Base-by-base conservation (phyloP, 176 grass and related monocot species). In the Carex kokanica region DNA sequence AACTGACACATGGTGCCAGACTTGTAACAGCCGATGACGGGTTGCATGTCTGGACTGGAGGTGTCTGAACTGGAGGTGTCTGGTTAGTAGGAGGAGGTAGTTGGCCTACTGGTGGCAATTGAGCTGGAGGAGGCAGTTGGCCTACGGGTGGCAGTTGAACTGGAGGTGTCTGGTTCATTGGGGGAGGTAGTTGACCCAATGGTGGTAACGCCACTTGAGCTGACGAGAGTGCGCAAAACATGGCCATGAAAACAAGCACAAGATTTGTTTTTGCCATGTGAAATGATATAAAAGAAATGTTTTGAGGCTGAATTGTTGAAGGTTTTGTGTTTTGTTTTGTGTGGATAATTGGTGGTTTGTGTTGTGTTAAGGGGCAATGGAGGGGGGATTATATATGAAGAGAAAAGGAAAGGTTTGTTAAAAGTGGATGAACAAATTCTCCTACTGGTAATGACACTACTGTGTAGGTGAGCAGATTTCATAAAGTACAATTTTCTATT, bases 1-100 rank as follows among this genome's bases (percentile, higher is more conserved):
- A 98, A 65, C 87, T 83, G 72, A 94, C 77, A 86, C 95, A 98
- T 6, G 91, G 94, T 0, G 94, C 88, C 12, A 97, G 82, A 88
- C 79, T 89, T 53, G 88, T 27, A 8, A 86, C 79, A 38, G 51
- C 34, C 8, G 53, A 72, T 41, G 82, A 84, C 0, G 55, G 82
- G 62, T 53, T 74, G 11, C 64, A 74, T 74, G 51, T 38, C 54
- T 74, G 82, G 11, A 41, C 31, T 14, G 82, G 12, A 61, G 82
- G 82, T 1, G 66, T 58, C 51, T 70, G 82, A 74, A 40, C 68
- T 73, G 82, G 82, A 74, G 63, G 52, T 23, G 53, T 14, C 24
- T 74, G 65, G 55, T 14, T 32, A 85, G 31, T 64, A 81, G 57
- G 25, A 85, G 88, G 49, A 88, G 36, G 36, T 4, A 38, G 36